These are phyloP conservation scores for Penicillium tannophilum DNA, from an alignment of 495 filamentous ascomycete genomes.

Conservation along the genomic window DNA sequence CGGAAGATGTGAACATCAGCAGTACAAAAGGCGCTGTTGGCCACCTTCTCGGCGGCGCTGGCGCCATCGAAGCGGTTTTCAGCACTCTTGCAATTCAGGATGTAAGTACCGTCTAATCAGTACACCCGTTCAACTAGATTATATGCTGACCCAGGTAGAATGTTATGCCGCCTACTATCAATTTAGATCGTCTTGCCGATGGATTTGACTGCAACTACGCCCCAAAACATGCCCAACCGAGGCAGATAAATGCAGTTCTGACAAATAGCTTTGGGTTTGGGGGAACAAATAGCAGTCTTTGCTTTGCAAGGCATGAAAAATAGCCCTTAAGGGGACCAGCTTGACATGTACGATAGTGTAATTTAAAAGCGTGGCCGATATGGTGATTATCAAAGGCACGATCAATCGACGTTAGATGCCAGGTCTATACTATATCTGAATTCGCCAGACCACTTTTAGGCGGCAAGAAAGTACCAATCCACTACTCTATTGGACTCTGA, in stretches of 20 bases:
- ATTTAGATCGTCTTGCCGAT: slow-evolving; percentile 66
- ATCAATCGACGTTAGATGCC: background rate
- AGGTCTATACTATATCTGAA: no score
- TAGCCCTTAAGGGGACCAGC: background rate
- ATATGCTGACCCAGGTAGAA: slow-evolving; percentile 54
- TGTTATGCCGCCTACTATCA: slow-evolving; percentile 83
- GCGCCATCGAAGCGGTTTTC: slow-evolving; percentile 86
- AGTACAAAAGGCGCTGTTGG: slow-evolving; percentile 94
- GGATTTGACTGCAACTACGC: slow-evolving; percentile 90
- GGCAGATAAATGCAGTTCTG: slow-evolving; percentile 70
- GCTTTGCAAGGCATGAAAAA: slow-evolving; percentile 56
- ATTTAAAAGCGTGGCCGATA: background rate
- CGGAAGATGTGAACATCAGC: slow-evolving; percentile 75
- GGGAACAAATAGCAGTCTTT: slow-evolving; percentile 90
- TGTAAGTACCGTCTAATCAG: slow-evolving; percentile 51
- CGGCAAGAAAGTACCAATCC: background rate
- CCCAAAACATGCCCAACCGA: slow-evolving; percentile 67
- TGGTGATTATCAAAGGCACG: background rate
- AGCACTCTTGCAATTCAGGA: slow-evolving; percentile 74
- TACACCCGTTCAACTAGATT: background rate
- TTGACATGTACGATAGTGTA: slow-evolving; percentile 15
- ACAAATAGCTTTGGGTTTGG: slow-evolving; percentile 99
- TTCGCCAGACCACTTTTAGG: no score
- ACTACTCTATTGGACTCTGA: background rate
- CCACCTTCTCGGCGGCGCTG: slow-evolving; percentile 88